Conservation (phyloP, 192 early-diverging fungal species). For the Umbelopsis sp. region DNA sequence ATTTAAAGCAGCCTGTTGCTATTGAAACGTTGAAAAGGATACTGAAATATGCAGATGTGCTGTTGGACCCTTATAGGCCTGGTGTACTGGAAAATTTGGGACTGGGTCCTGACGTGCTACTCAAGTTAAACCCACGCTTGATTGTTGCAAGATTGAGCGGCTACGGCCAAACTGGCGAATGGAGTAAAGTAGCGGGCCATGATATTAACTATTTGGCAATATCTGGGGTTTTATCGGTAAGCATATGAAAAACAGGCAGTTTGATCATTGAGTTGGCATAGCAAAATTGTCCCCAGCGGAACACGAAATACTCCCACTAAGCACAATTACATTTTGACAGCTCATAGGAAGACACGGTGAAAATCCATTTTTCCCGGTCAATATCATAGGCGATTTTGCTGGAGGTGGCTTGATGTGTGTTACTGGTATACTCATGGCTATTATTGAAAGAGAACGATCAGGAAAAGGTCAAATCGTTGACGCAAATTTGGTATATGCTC, state of each 20-base stretch:
- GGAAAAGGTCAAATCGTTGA: slow-evolving; percentile 70
- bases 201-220: slow-evolving; percentile 74
- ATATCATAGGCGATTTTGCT: slow-evolving; percentile 62
- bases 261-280: background rate
- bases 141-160: slow-evolving; percentile 70
- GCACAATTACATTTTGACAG: slow-evolving; percentile 30
- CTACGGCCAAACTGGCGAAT: slow-evolving; percentile 63
- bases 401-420: slow-evolving; percentile 69
- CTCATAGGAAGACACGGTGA: slow-evolving; percentile 50
- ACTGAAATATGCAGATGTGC: slow-evolving; percentile 55
- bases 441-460: slow-evolving; percentile 58
- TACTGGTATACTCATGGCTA: slow-evolving; percentile 63
- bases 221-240: slow-evolving; percentile 61
- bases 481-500: slow-evolving; percentile 53
- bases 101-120: slow-evolving; percentile 59
- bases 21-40: slow-evolving; percentile 49
- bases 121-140: slow-evolving; percentile 56
- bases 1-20: slow-evolving; percentile 56
- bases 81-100: slow-evolving; percentile 72
- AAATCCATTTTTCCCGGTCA: slow-evolving; percentile 49
- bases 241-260: background rate
- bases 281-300: slow-evolving; percentile 24
- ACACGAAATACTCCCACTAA: slow-evolving; percentile 1
- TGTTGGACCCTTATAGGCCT: slow-evolving; percentile 71
- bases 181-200: slow-evolving; percentile 58